A percentile compares a stretch with the other conserved stretches of the same genome.
These are phyloP conservation scores for Colletotrichum sublineola DNA, from an alignment of 2,329 filamentous ascomycete species.

Conservation along the genomic window DNA sequence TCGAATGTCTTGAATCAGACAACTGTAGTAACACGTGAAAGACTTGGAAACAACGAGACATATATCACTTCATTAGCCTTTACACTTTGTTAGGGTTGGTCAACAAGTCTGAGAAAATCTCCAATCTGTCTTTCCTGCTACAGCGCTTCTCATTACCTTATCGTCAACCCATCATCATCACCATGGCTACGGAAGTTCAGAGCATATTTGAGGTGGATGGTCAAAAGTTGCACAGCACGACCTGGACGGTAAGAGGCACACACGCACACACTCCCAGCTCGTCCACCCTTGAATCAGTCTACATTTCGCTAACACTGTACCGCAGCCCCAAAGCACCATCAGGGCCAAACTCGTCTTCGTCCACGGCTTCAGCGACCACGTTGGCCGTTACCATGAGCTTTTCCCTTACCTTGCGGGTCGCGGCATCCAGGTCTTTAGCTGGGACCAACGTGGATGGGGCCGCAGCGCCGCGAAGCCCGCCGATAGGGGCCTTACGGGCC, in stretches of 20 bases:
- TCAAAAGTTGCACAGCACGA: slow-evolving; percentile 67
- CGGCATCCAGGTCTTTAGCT: slow-evolving; percentile 81
- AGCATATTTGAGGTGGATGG: slow-evolving; percentile 63
- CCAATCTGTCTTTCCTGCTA: background rate
- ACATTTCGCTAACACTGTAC: slow-evolving; percentile 26
- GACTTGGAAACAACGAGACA: slow-evolving; percentile 5
- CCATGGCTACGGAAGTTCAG: slow-evolving; percentile 61
- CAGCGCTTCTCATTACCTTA: background rate
- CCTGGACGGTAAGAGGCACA: slow-evolving; percentile 65
- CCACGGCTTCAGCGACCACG: slow-evolving; percentile 91
- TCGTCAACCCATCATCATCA: slow-evolving; percentile 10
- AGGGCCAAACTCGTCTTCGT: slow-evolving; percentile 84
- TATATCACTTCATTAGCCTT: background rate
- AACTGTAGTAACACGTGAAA: slow-evolving; percentile 18
- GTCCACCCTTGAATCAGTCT: background rate
- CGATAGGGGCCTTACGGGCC: slow-evolving; percentile 79
- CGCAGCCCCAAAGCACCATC: slow-evolving; percentile 66
- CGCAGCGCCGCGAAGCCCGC: slow-evolving; percentile 72
- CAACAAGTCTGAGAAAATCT: background rate
- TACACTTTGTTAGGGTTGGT: background rate
- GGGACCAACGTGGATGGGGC: slow-evolving; percentile 94
- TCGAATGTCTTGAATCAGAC: slow-evolving; percentile 21
- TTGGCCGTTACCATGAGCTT: slow-evolving; percentile 81
- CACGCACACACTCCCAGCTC: slow-evolving; percentile 16
- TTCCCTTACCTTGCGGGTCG: slow-evolving; percentile 77